These are phyloP conservation scores for Tetraselmis striata DNA, from an alignment of 139 green algal genomes.

Conservation along the genomic window DNA sequence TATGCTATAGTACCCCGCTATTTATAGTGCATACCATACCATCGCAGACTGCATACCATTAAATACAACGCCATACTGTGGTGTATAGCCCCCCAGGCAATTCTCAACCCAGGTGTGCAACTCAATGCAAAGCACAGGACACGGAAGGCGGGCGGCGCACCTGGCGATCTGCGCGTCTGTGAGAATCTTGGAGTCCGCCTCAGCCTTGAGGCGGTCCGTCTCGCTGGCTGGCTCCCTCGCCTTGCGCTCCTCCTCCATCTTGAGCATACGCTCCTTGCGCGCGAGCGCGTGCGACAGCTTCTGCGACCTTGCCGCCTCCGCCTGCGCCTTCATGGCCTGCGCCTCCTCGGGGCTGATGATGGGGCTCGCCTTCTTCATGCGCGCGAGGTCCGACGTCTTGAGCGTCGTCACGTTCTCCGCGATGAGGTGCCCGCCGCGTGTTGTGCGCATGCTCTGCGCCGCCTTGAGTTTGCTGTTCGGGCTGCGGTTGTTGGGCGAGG, in stretches of 20 bases:
- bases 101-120: no score
- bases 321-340: constrained; percentile 29
- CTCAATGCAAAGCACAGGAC: no score
- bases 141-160: no score
- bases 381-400: constrained; percentile 9
- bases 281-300: constrained; percentile 37
- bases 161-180: background rate
- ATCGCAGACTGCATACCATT: no score
- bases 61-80: no score
- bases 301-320: constrained; percentile 15
- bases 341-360: constrained; percentile 57
- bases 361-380: constrained; percentile 51
- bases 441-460: background rate
- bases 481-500: background rate
- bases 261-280: constrained; percentile 47
- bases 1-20: no score
- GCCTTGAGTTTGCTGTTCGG: background rate
- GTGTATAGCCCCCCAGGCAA: no score
- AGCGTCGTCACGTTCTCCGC: background rate
- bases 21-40: no score
- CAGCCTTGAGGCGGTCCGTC: constrained; percentile 41
- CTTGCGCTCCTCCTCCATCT: constrained; percentile 58
- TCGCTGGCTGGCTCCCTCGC: constrained; percentile 53
- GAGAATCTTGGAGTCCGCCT: constrained; percentile 24
- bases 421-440: background rate